Percentiles rank a stretch among this genome's conserved stretches.
These are phyloP conservation scores for Aureobasidium sp. DNA, from an alignment of 2,329 filamentous ascomycete species.

Conservation along the genomic window DNA sequence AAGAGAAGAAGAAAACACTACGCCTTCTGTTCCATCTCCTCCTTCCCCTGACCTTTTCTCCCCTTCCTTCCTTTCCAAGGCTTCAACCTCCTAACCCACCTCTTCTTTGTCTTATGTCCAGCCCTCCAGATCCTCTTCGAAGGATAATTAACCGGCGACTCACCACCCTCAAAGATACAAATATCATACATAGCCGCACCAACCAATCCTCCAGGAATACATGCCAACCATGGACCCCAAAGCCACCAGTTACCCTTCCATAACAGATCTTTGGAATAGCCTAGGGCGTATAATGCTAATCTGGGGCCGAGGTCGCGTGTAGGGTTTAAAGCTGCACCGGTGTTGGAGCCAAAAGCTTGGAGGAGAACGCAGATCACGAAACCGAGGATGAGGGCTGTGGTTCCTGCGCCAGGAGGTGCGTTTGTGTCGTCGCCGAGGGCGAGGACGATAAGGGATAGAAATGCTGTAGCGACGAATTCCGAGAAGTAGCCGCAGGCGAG, in stretches of 20 bases:
- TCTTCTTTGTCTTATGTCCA: conserved; percentile 22
- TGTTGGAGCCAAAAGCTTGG: conserved; percentile 52
- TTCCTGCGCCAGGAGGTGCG: conserved; percentile 49
- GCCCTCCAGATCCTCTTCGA: conserved; percentile 27
- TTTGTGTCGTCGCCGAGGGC: conserved; percentile 36
- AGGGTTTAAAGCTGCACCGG: conserved; percentile 55
- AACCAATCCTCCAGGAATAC: conserved; percentile 47
- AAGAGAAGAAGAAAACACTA: neutral
- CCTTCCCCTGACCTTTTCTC: neutral
- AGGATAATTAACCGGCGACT: conserved; percentile 60
- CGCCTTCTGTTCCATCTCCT: neutral
- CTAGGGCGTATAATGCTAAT: conserved; percentile 49
- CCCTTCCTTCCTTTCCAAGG: conserved; percentile 1
- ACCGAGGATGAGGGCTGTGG: conserved; percentile 57
- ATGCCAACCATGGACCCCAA: conserved; percentile 48
- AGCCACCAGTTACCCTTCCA: conserved; percentile 52
- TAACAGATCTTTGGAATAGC: conserved; percentile 41
- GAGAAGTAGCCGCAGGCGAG: conserved; percentile 52
- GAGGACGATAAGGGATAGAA: conserved; percentile 48
- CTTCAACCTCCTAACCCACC: conserved; percentile 7
- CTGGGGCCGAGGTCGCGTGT: conserved; percentile 57
- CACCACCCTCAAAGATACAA: conserved; percentile 55
- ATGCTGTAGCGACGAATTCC: conserved; percentile 50
- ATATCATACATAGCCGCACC: conserved; percentile 55
- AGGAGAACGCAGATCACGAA: conserved; percentile 43